Base-by-base conservation (phyloP, 2,329 filamentous ascomycete species). In the Thermochaetoides dissita region DNA sequence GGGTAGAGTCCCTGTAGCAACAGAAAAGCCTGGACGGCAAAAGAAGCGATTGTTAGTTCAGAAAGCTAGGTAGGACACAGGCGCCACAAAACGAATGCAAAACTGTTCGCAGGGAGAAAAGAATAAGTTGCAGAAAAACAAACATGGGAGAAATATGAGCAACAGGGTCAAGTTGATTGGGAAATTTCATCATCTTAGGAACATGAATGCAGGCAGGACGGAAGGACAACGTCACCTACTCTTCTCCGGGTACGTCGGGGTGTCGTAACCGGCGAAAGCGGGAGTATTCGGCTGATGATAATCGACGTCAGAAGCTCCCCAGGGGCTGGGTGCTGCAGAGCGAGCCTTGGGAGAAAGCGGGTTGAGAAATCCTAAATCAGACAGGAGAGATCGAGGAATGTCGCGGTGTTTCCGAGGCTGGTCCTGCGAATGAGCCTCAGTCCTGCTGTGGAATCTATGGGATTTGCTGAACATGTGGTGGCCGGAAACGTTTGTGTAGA, bases 391-490 rank as follows among this genome's bases (percentile, higher is more conserved):
- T 43, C 59, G 48, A 50, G 61, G 60, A 46, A 54, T 50, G 45
- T 62, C 59, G 47, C 57, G 57, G 45, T 53, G 53, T 36, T 41
- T 49, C 45, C 57, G 57, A 36, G 53, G 44, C 50, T 63, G 59
- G 40, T 66, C 62, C 62, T 39, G 55, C 52, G 49, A 57, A 55
- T 53, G 58, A 24, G 17, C 60, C 54, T 61, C 49, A 46, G 51
- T 45, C 53, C 60, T 65, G 47, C 57, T 56, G 49, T 60, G 61
- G 45, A 63, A 66, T 60, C 63, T 62, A 48, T 61, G 61, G 43
- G 64, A 67, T 60, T 64, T 64, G 61, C 59, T 60, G 54, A 68
- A 68, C 65, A 68, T 68, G 59, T 63, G 63, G 56, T 52, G 35
- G 42, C 45, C 17, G 36, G 38, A 39, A 5, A 24, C 5, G 17